phyloP scores from a whole-genome alignment of 2,329 filamentous ascomycete species.

The Nemania sp. region DNA sequence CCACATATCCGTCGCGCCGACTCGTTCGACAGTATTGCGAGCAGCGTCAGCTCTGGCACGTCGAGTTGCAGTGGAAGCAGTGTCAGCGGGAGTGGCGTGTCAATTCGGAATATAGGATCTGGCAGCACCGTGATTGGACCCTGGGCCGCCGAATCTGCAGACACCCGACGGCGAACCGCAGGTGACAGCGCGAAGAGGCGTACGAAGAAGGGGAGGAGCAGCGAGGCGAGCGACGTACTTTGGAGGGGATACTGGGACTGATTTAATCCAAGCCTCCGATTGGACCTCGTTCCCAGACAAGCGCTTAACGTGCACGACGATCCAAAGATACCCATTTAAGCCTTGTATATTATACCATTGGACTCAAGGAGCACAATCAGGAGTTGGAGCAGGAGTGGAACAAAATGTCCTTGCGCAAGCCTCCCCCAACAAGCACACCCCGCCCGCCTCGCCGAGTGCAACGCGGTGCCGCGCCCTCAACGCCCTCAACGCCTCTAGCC shows the following conservation, averaged over 20 bases:
- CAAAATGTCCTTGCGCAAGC: constrained; percentile 10
- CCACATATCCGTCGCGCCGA: constrained; percentile 24
- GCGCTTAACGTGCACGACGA: neutral
- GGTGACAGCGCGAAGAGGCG: constrained; percentile 12
- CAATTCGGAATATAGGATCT: neutral
- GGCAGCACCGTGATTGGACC: neutral
- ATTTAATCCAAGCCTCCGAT: neutral
- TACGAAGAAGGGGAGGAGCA: neutral
- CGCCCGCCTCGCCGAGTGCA: constrained; percentile 5
- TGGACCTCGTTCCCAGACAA: neutral
- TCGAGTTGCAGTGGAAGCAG: constrained; percentile 6
- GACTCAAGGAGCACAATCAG: too few relatives aligned
- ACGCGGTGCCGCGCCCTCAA: neutral
- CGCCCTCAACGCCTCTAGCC: too few relatives aligned
- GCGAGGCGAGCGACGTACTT: constrained; percentile 39
- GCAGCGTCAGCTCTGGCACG: neutral
- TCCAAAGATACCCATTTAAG: neutral
- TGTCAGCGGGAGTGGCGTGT: constrained; percentile 16
- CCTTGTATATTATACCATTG: too few relatives aligned
- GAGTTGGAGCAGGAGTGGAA: neutral
- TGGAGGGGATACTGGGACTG: constrained; percentile 44
- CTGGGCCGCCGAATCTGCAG: constrained; percentile 15
- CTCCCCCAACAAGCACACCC: neutral
- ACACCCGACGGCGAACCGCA: neutral
- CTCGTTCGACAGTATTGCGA: constrained; percentile 34